These are phyloP conservation scores for Macaranga tanarius DNA, from an alignment of 441 rosid species.

Conservation along the genomic window DNA sequence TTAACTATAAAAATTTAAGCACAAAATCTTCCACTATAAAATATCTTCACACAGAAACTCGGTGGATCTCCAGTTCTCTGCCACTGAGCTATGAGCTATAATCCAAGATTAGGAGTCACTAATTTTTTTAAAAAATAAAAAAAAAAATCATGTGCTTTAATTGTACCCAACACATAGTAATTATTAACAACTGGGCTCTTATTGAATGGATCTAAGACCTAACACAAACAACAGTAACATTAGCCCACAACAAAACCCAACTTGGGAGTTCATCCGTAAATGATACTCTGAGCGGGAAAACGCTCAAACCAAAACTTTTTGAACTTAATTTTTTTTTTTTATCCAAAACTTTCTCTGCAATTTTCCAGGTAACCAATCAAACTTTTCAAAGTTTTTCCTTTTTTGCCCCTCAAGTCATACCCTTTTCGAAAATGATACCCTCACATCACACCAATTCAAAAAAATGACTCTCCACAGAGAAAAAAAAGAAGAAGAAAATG, in stretches of 20 bases:
- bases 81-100: no score
- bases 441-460: not conserved
- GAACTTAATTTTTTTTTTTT: conserved; percentile 12
- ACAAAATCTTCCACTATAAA: no score
- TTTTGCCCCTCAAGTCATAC: not conserved
- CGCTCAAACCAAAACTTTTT: not conserved
- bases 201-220: not conserved
- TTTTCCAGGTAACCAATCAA: conserved; percentile 28
- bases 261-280: not conserved
- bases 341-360: conserved; percentile 12
- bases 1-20: no score
- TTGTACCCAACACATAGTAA: no score
- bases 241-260: no score
- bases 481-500: conserved; percentile 18
- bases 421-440: conserved; percentile 15
- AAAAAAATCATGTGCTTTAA: no score
- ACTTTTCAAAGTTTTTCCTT: not conserved
- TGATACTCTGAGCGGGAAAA: conserved; percentile 9
- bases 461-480: conserved; percentile 30
- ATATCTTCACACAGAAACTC: no score
- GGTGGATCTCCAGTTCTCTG: no score
- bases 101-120: no score
- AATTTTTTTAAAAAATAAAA: no score
- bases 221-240: not conserved
- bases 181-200: not conserved